Evolutionary conservation across 805 yeast species (phyloP), one percentile per base, ranked within the genome.

Genomic region (Spathaspora gorwiae): DNA sequence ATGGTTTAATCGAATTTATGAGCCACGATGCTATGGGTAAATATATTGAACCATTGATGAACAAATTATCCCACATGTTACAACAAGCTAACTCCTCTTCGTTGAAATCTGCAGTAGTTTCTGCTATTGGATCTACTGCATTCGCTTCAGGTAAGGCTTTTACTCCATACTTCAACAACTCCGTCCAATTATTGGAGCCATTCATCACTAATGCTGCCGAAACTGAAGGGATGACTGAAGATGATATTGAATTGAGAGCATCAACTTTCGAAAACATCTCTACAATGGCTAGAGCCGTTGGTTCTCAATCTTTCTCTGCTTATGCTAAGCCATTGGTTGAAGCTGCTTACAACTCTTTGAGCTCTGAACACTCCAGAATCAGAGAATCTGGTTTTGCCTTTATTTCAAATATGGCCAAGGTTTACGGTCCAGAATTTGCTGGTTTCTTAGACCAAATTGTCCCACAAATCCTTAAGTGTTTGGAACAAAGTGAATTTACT

Each of bases 91-190:
- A 81, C 54, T 76, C 84, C 33, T 84, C 90, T 19, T 79, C 95
- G 12, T 73, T 87, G 60, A 84, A 82, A 64, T 71, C 87, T 40
- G 87, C 88, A 48, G 83, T 87, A 60, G 97, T 94, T 48, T 87
- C 96, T 44, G 97, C 97, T 35, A 87, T 94, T 63, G 98, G 98
- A 45, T 90, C 98, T 35, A 88, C 96, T 48, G 98, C 99, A 27
- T 90, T 84, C 61, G 96, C 98, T 46, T 81, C 96, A 37, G 97
- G 97, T 67, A 83, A 83, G 56, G 78, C 86, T 35, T 94, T 87
- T 68, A 72, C 78, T 48, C 97, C 98, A 48, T 94, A 78, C 73
- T 92, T 92, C 66, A 79, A 81, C 60, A 78, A 81, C 51, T 86
- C 97, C 42, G 81, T 92, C 55, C 82, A 83, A 62, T 79, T 78